Conservation (phyloP, 495 filamentous ascomycete genomes). For the Pseudomonodictys pantanalensis region DNA sequence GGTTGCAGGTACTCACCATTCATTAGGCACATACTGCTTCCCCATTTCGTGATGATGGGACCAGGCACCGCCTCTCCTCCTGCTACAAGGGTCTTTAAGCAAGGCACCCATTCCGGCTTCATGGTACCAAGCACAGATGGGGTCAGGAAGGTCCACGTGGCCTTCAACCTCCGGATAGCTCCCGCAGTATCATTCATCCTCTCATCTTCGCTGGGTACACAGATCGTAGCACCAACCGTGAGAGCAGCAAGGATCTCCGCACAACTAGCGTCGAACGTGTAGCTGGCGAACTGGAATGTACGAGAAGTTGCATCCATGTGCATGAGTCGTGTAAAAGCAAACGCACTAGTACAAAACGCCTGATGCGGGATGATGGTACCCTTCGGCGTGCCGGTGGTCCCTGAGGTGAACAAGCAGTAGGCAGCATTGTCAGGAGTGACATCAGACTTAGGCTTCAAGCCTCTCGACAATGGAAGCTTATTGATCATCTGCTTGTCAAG, state of each 20-base stretch:
- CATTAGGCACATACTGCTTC: not conserved
- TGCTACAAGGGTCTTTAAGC: constrained; percentile 20
- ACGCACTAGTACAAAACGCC: constrained; percentile 18
- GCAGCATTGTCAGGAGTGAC: constrained; percentile 23
- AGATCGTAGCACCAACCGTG: constrained; percentile 41
- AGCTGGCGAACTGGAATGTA: constrained; percentile 29
- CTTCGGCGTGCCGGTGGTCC: constrained; percentile 32
- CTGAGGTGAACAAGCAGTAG: constrained; percentile 32
- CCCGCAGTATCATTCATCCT: constrained; percentile 34
- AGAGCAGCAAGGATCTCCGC: constrained; percentile 28
- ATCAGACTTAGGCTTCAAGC: constrained; percentile 10
- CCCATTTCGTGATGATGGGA: constrained; percentile 15
- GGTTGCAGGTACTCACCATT: not conserved
- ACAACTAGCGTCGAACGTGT: constrained; percentile 30
- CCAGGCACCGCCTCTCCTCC: constrained; percentile 21
- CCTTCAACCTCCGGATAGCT: constrained; percentile 26
- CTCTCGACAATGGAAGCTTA: not conserved
- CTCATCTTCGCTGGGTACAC: constrained; percentile 42
- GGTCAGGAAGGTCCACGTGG: constrained; percentile 35
- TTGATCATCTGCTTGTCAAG: constrained; percentile 9
- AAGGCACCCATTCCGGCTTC: constrained; percentile 19
- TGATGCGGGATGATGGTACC: constrained; percentile 29
- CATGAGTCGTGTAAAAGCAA: constrained; percentile 4
- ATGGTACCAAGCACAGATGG: constrained; percentile 25
- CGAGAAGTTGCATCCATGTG: constrained; percentile 18